Evolutionary conservation across 108 stramenopile species (phyloP).

Genomic region (Schizochytrium sp.): DNA sequence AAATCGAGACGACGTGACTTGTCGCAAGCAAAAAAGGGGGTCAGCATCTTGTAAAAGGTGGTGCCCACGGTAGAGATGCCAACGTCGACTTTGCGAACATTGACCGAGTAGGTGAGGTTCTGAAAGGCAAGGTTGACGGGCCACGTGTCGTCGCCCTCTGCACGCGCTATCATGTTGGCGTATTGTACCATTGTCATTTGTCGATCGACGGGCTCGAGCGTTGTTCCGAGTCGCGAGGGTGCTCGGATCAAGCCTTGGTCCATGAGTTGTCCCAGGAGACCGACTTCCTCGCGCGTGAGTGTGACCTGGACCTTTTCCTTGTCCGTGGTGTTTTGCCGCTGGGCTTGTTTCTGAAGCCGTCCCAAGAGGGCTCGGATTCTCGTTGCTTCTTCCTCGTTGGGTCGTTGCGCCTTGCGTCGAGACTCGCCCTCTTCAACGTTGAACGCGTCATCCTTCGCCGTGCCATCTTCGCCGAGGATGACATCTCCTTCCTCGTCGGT

Average conservation of each 20-base stretch:
- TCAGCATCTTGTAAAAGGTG: neutral
- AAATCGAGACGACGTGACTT: neutral
- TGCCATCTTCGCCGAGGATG: too few species aligned
- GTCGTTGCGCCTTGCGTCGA: neutral
- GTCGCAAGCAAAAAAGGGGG: neutral
- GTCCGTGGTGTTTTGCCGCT: neutral
- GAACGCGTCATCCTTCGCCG: neutral
- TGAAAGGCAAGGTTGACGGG: neutral
- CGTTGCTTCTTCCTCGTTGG: neutral
- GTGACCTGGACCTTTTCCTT: neutral
- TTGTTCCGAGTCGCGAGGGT: neutral
- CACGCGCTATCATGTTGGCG: neutral
- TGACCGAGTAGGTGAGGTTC: constrained; percentile 1
- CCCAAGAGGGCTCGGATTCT: neutral
- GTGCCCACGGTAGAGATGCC: neutral
- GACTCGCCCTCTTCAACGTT: neutral
- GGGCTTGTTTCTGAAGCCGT: neutral
- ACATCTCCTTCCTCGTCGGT: too few species aligned
- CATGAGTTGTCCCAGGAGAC: neutral
- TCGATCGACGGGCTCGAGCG: neutral
- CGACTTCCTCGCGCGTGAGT: neutral
- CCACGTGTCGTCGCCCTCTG: neutral
- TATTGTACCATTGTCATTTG: neutral
- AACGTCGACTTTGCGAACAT: neutral
- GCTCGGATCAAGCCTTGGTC: neutral